Evolutionary conservation across 23 red algal genomes (phyloP).

Genomic region (Gracilaria domingensis): DNA sequence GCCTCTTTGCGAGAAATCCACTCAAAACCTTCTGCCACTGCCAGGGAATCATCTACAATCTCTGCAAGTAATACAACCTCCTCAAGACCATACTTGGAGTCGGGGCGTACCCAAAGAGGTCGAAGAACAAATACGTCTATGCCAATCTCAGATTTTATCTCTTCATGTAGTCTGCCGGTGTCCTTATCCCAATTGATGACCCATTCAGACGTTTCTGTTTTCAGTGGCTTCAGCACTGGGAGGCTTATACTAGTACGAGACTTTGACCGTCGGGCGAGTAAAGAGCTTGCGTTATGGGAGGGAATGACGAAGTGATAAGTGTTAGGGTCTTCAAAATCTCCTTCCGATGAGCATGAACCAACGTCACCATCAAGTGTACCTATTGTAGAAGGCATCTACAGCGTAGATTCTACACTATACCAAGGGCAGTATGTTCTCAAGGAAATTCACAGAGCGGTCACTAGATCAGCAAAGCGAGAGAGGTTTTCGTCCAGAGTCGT

Average conservation of each 20-base stretch:
- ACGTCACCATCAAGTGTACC: neutral
- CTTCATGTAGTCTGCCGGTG: neutral
- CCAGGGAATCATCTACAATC: neutral
- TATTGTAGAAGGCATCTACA: too few relatives aligned
- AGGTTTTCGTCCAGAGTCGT: too few relatives aligned
- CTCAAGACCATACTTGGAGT: neutral
- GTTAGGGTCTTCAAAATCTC: slow-evolving; percentile 6
- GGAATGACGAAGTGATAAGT: slow-evolving; percentile 27
- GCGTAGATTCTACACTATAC: too few relatives aligned
- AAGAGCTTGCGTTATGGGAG: neutral
- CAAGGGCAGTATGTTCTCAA: too few relatives aligned
- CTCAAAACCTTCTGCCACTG: neutral
- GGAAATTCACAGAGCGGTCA: too few relatives aligned
- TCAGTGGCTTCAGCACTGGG: neutral
- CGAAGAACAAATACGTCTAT: slow-evolving; percentile 9
- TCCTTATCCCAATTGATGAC: slow-evolving; percentile 9
- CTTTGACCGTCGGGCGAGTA: neutral
- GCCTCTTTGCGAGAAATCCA: slow-evolving; percentile 9
- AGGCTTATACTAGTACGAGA: neutral
- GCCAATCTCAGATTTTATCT: neutral
- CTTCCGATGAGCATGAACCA: slow-evolving; percentile 5
- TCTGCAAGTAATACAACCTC: slow-evolving; percentile 19
- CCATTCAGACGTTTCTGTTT: slow-evolving; percentile 9
- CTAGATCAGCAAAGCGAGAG: too few relatives aligned
- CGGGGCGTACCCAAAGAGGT: slow-evolving; percentile 12